Conservation (phyloP, 805 yeast genomes). For the Candida boleticola region DNA sequence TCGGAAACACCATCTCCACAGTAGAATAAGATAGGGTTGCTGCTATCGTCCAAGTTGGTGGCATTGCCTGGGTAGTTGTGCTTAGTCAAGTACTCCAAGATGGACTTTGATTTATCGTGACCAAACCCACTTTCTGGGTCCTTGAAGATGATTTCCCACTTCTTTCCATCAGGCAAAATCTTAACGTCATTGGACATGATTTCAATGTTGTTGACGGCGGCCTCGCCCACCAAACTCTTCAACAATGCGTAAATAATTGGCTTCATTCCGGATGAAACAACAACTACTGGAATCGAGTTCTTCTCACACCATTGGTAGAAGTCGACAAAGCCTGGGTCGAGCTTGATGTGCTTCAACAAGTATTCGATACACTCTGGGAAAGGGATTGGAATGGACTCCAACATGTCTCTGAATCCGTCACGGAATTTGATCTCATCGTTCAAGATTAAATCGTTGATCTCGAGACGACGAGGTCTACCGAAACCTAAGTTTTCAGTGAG, state of each 20-base stretch:
- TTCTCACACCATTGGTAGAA: conserved; percentile 78
- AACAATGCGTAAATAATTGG: conserved; percentile 84
- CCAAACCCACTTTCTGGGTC: conserved; percentile 85
- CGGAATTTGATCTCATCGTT: conserved; percentile 68
- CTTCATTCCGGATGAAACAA: conserved; percentile 91
- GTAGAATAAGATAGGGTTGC: conserved; percentile 69
- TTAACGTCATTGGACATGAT: conserved; percentile 80
- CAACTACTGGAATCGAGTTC: conserved; percentile 75
- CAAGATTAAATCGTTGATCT: conserved; percentile 69
- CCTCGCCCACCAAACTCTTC: conserved; percentile 70
- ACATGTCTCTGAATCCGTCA: conserved; percentile 82
- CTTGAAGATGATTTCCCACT: conserved; percentile 83
- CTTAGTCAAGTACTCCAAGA: conserved; percentile 45
- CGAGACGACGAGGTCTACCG: conserved; percentile 66
- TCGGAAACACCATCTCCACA: conserved; percentile 99
- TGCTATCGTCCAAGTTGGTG: conserved; percentile 16
- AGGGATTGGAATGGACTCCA: conserved; percentile 72
- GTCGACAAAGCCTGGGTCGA: conserved; percentile 88
- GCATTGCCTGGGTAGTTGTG: conserved; percentile 28
- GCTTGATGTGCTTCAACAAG: conserved; percentile 59
- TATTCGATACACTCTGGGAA: conserved; percentile 78
- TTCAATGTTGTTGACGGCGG: conserved; percentile 67
- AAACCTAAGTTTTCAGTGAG: conserved; percentile 88
- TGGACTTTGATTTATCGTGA: conserved; percentile 88
- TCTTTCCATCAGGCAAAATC: conserved; percentile 47